Evolutionary conservation across 2,329 filamentous ascomycete species (phyloP).

Genomic region (Curvularia spicifera): DNA sequence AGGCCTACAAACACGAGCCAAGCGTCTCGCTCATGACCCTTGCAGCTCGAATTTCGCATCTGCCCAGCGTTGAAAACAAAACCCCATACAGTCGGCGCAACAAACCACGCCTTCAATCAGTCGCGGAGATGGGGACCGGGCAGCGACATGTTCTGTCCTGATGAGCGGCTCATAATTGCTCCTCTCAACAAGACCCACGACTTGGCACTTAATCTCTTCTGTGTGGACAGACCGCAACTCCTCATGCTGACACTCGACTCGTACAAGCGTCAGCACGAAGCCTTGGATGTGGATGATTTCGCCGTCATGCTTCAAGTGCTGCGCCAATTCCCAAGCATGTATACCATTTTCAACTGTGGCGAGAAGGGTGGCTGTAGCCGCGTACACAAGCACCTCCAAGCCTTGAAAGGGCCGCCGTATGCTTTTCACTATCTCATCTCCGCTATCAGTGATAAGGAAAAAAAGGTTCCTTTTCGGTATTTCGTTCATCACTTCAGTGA

Average conservation of each 20-base stretch:
- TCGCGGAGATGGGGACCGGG: conserved; percentile 41
- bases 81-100: conserved; percentile 36
- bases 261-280: conserved; percentile 55
- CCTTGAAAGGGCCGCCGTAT: conserved; percentile 46
- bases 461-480: conserved; percentile 47
- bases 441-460: conserved; percentile 22
- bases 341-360: conserved; percentile 58
- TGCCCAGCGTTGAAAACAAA: conserved; percentile 40
- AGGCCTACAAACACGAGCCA: not conserved
- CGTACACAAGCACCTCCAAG: conserved; percentile 59
- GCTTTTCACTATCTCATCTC: conserved; percentile 34
- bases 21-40: conserved; percentile 4
- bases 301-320: conserved; percentile 49
- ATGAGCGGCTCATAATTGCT: conserved; percentile 52
- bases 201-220: conserved; percentile 58
- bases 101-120: conserved; percentile 25
- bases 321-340: conserved; percentile 37
- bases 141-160: conserved; percentile 53
- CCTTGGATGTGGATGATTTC: conserved; percentile 52
- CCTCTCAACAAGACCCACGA: conserved; percentile 53
- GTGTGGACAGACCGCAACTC: conserved; percentile 56
- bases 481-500: conserved; percentile 42
- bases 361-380: conserved; percentile 55
- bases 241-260: conserved; percentile 58
- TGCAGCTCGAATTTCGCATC: conserved; percentile 44